These are phyloP conservation scores for Eremochloa ophiuroides DNA, from an alignment of 176 grass and related monocot species.

Conservation along the genomic window DNA sequence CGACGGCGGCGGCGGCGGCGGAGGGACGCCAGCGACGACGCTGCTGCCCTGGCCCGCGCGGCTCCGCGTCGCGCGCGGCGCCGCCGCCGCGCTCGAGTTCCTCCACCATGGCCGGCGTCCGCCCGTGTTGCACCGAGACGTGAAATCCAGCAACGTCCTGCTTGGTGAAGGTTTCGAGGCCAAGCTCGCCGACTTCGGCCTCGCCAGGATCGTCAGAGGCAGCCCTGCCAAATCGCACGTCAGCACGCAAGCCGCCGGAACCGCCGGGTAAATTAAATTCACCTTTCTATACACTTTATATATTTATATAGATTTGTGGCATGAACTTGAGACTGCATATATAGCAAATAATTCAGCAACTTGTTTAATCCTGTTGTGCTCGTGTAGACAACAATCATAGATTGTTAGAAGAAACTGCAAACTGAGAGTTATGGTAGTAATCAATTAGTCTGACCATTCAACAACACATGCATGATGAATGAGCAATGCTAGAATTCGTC, in stretches of 20 bases:
- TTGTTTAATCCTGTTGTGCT: too few relatives aligned
- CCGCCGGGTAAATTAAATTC: conserved; percentile 49
- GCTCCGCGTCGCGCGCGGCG: conserved; percentile 48
- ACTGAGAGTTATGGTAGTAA: too few relatives aligned
- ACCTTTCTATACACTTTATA: not conserved
- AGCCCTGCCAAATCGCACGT: conserved; percentile 50
- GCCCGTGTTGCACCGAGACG: conserved; percentile 75
- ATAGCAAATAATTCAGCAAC: too few relatives aligned
- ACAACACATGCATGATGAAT: too few relatives aligned
- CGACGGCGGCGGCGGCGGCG: not conserved
- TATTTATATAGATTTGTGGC: not conserved
- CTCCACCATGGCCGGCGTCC: conserved; percentile 68
- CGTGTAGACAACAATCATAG: not conserved
- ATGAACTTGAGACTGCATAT: not conserved
- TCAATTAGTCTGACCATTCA: too few relatives aligned
- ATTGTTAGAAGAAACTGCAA: not conserved
- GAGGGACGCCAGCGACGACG: not conserved
- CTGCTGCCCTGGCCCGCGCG: conserved; percentile 47
- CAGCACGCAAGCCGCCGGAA: conserved; percentile 74
- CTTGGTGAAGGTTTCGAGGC: conserved; percentile 60
- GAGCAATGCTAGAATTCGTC: not conserved
- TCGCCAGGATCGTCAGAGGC: conserved; percentile 47
- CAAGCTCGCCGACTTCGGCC: conserved; percentile 83
- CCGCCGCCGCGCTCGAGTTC: conserved; percentile 59
- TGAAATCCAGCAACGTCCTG: conserved; percentile 85